Conservation (phyloP, 495 filamentous ascomycete species). For the Aspergillus taichungensis region DNA sequence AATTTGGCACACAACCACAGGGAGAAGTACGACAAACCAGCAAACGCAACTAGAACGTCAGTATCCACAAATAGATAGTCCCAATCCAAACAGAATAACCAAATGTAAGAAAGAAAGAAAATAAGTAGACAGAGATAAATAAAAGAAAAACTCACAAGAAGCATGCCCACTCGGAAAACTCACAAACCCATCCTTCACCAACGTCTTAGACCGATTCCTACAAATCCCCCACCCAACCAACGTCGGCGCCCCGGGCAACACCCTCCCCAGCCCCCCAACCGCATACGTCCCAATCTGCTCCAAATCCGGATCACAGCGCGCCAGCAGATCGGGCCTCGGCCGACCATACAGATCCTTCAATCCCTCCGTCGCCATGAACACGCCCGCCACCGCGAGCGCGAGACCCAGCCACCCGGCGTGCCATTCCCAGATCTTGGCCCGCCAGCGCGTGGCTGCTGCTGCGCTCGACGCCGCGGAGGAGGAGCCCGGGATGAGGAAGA, state of each 20-base stretch:
- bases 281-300: conserved; percentile 28
- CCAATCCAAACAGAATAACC: neutral
- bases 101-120: neutral
- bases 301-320: conserved; percentile 50
- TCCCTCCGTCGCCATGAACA: conserved; percentile 51
- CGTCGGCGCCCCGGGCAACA: conserved; percentile 32
- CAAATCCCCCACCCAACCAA: conserved; percentile 49
- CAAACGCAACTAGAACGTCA: conserved; percentile 43
- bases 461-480: conserved; percentile 19
- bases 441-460: conserved; percentile 32
- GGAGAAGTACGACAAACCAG: conserved; percentile 53
- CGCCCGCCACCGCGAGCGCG: conserved; percentile 43
- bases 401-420: conserved; percentile 59
- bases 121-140: neutral
- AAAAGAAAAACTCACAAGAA: conserved; percentile 41
- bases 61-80: neutral
- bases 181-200: conserved; percentile 51
- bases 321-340: conserved; percentile 56
- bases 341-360: conserved; percentile 57
- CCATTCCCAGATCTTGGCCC: conserved; percentile 53
- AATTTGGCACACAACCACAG: conserved; percentile 60
- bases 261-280: conserved; percentile 43
- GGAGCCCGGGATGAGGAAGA: conserved; percentile 43
- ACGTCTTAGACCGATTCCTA: conserved; percentile 24
- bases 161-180: conserved; percentile 63